Evolutionary conservation across 306 rosid species (phyloP).

Genomic region (Arachis hypogaea): DNA sequence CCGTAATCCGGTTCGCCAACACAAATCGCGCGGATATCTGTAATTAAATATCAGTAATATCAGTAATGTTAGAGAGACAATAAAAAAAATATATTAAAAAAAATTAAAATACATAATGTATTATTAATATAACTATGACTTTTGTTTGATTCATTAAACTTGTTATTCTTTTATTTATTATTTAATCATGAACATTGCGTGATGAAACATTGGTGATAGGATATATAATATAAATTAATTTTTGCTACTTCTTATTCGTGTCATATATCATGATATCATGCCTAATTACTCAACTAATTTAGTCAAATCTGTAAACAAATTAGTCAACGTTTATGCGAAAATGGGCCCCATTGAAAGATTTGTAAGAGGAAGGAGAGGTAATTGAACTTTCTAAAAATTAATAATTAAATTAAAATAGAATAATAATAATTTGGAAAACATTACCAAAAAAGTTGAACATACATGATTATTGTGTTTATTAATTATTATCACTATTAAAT

Average conservation of each 20-base stretch:
- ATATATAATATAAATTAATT: neutral
- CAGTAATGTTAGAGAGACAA: too few species aligned
- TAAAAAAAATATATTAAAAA: too few species aligned
- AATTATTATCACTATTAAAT: too few species aligned
- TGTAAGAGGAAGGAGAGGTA: neutral
- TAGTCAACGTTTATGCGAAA: neutral
- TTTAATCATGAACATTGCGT: neutral
- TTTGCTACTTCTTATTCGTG: slow-evolving; percentile 3
- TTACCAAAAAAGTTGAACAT: too few species aligned
- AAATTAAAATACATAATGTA: too few species aligned
- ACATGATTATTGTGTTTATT: neutral
- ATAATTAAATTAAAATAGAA: too few species aligned
- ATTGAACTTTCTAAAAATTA: neutral
- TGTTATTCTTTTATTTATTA: neutral
- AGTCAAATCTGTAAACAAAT: slow-evolving; percentile 30
- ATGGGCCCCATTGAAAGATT: neutral
- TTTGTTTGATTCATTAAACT: neutral
- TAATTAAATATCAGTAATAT: neutral
- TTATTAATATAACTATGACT: too few species aligned
- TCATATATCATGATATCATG: neutral
- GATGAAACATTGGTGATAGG: neutral
- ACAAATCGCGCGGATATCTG: slow-evolving; percentile 75
- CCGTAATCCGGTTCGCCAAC: slow-evolving; percentile 78
- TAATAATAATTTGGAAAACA: too few species aligned
- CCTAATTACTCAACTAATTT: slow-evolving; percentile 2